These are phyloP conservation scores for Ceratopteris richardii DNA, from an alignment of 75 land plant genomes.

Conservation along the genomic window DNA sequence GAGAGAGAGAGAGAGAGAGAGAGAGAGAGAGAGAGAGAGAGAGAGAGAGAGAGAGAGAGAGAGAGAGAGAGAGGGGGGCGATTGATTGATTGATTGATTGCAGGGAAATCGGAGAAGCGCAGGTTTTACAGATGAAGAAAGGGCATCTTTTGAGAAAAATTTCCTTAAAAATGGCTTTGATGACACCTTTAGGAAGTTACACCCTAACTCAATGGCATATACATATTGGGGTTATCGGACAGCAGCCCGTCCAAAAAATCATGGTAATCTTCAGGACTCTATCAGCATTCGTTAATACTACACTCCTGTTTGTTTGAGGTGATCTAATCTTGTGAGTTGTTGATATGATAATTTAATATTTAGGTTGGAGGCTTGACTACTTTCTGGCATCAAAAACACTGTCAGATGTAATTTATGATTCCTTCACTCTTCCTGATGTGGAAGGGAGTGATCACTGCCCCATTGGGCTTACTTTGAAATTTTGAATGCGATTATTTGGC, in stretches of 20 bases:
- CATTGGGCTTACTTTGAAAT: constrained; percentile 75
- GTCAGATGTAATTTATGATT: constrained; percentile 56
- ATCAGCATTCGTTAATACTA: background rate
- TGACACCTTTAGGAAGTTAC: constrained; percentile 75
- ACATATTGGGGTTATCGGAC: constrained; percentile 88
- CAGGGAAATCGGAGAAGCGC: constrained; percentile 88
- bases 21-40: no score
- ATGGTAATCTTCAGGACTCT: constrained; percentile 33
- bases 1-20: no score
- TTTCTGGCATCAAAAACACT: constrained; percentile 73
- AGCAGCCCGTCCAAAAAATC: constrained; percentile 61
- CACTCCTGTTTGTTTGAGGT: no score
- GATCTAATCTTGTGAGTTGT: no score
- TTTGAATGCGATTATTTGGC: no score
- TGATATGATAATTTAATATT: no score
- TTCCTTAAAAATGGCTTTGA: constrained; percentile 62
- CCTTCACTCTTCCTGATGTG: constrained; percentile 73
- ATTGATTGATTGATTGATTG: background rate
- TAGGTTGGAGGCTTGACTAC: constrained; percentile 96
- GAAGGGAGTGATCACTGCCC: constrained; percentile 92
- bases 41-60: no score
- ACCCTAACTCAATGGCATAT: constrained; percentile 63
- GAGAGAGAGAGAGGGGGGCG: no score
- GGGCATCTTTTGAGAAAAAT: constrained; percentile 56
- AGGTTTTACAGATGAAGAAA: constrained; percentile 80